Evolutionary conservation across 208 protist genomes (phyloP).

Genomic region (Trypanosoma boissoni): DNA sequence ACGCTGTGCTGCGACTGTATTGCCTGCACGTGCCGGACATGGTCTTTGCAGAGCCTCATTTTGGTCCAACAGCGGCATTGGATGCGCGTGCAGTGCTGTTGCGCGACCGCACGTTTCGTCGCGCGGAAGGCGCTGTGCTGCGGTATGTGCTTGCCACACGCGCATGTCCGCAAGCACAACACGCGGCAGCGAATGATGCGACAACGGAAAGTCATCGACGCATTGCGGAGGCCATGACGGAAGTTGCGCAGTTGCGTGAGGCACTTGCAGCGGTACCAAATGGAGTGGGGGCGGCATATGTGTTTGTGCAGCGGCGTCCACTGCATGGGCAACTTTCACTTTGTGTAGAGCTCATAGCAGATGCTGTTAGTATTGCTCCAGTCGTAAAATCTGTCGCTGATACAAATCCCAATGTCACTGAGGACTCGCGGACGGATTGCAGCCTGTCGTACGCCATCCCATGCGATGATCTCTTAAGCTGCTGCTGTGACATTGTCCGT

Average conservation of each 20-base stretch:
- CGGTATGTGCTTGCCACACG: slow-evolving; percentile 43
- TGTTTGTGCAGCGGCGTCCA: slow-evolving; percentile 55
- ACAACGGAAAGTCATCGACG: slow-evolving; percentile 25
- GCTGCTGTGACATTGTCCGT: slow-evolving; percentile 45
- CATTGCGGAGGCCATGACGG: slow-evolving; percentile 9
- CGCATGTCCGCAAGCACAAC: slow-evolving; percentile 15
- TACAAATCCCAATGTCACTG: not conserved
- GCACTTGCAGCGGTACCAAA: slow-evolving; percentile 35
- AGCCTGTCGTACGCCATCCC: not conserved
- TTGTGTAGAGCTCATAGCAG: slow-evolving; percentile 45
- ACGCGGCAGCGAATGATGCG: slow-evolving; percentile 15
- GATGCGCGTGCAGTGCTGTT: slow-evolving; percentile 29
- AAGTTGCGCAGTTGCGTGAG: slow-evolving; percentile 23
- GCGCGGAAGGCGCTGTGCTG: slow-evolving; percentile 64
- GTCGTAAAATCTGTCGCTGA: not conserved
- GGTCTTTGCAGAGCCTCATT: slow-evolving; percentile 21
- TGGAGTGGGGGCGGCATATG: slow-evolving; percentile 32
- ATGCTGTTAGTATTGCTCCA: slow-evolving; percentile 13
- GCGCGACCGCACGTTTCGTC: slow-evolving; percentile 50
- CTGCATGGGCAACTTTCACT: slow-evolving; percentile 73
- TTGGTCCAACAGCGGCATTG: slow-evolving; percentile 8
- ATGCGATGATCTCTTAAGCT: slow-evolving; percentile 43
- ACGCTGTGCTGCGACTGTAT: slow-evolving; percentile 48
- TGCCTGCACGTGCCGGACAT: slow-evolving; percentile 28
- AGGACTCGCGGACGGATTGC: not conserved